Evolutionary conservation across 495 filamentous ascomycete genomes (phyloP), one percentile per base, ranked within the genome.

Genomic region (Penicillium goetzii): DNA sequence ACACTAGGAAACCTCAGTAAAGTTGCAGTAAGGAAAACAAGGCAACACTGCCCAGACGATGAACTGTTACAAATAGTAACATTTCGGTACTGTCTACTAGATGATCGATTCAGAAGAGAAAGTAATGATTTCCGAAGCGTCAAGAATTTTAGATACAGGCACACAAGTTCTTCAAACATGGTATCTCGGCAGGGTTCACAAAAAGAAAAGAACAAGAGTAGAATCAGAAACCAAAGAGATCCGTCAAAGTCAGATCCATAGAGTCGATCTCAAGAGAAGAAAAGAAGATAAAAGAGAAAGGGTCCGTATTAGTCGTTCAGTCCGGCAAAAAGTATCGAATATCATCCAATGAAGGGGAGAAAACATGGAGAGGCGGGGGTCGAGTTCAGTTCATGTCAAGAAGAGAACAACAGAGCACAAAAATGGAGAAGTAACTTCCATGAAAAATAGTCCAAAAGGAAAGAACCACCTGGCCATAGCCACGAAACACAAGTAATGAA

Each of bases 121-220:
- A 57, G n/a, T 19, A 58, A 56, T 65, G 21, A 50, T 54, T 62
- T 67, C 38, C 56, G 41, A 36, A 61, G 58, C 49, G 59, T 63
- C 53, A 50, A 56, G 30, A 59, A 62, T 54, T 60, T 65, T 64
- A 56, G 51, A 68, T 64, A 72, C 60, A 61, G 45, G 57, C 62
- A 64, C 61, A 66, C 59, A 64, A 64, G 56, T 47, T 63, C 53
- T 64, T 59, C 47, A 69, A 62, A 57, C 66, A 72, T 73, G 71
- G 68, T 73, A 73, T 73, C 68, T 73, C 60, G 66, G 59, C 50
- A 61, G 68, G 15, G 36, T 61, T 62, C 57, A 67, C 67, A 59
- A 63, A 67, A 69, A 33, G 17, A 55, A 59, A 62, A 59, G 15
- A 69, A 33, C 5, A 55, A 59, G 59, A 58, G 28, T 32, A 53